Evolutionary conservation across 169 alveolate genomes (phyloP).

Genomic region (Plasmodium gallinaceum): DNA sequence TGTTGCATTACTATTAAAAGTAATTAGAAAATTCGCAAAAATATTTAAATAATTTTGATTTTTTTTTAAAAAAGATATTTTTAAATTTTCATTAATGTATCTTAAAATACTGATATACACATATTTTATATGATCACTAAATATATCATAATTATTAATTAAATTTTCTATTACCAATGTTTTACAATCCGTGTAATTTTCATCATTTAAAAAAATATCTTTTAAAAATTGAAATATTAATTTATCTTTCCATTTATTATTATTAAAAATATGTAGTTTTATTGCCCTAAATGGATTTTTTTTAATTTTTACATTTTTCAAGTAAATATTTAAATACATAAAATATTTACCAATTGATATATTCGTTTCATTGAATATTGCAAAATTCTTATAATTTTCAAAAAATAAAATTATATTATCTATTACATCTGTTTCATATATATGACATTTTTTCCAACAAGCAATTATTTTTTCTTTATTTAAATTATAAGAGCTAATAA

Average conservation of each 20-base stretch:
- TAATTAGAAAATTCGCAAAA: slow-evolving; percentile 72
- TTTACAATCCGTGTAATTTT: slow-evolving; percentile 36
- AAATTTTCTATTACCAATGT: slow-evolving; percentile 71
- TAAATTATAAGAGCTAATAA: not conserved
- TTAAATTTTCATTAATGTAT: slow-evolving; percentile 60
- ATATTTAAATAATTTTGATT: slow-evolving; percentile 76
- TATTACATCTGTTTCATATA: slow-evolving; percentile 61
- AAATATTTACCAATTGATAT: slow-evolving; percentile 73
- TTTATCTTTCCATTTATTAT: slow-evolving; percentile 73
- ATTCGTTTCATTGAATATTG: slow-evolving; percentile 61
- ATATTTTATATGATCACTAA: slow-evolving; percentile 5
- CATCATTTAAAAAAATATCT: slow-evolving; percentile 39
- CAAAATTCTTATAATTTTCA: slow-evolving; percentile 57
- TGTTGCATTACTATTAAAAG: slow-evolving; percentile 52
- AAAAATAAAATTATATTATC: slow-evolving; percentile 45
- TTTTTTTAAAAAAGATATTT: slow-evolving; percentile 67
- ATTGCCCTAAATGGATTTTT: slow-evolving; percentile 31
- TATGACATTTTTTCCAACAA: slow-evolving; percentile 59
- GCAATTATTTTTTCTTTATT: slow-evolving; percentile 44
- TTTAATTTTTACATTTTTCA: slow-evolving; percentile 54
- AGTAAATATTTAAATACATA: slow-evolving; percentile 54
- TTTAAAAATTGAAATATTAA: slow-evolving; percentile 61
- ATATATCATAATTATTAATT: slow-evolving; percentile 62
- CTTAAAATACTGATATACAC: slow-evolving; percentile 44
- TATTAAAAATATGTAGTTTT: slow-evolving; percentile 46